Conservation (phyloP, 805 yeast species). For the Ogataea ganodermae region DNA sequence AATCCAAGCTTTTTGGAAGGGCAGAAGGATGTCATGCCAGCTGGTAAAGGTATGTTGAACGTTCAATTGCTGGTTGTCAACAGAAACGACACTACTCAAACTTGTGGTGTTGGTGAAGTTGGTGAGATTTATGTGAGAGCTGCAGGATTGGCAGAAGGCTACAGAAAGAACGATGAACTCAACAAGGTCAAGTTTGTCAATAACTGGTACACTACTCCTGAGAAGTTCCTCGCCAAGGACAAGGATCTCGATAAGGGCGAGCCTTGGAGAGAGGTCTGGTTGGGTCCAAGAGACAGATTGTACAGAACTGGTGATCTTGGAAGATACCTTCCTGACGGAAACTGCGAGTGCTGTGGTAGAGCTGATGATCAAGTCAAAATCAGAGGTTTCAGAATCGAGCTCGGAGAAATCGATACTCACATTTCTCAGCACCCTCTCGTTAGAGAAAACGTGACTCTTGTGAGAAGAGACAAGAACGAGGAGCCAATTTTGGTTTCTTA, state of each 20-base stretch:
- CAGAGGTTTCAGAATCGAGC: conserved; percentile 96
- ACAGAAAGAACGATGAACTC: conserved; percentile 86
- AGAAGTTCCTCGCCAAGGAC: conserved; percentile 63
- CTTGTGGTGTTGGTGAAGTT: conserved; percentile 98
- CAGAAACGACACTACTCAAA: conserved; percentile 80
- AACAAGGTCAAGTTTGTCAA: conserved; percentile 84
- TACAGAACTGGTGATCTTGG: conserved; percentile 98
- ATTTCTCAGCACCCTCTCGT: conserved; percentile 90
- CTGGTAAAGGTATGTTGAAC: conserved; percentile 96
- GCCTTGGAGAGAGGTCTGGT: conserved; percentile 79
- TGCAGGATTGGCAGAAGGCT: conserved; percentile 96
- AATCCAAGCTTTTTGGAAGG: conserved; percentile 76
- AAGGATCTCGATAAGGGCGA: conserved; percentile 45
- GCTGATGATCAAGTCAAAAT: conserved; percentile 99
- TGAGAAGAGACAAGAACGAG: conserved; percentile 86
- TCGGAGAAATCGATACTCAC: conserved; percentile 98
- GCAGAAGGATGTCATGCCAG: conserved; percentile 96
- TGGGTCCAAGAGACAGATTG: conserved; percentile 92
- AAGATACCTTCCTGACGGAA: conserved; percentile 94
- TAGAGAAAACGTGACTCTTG: conserved; percentile 90
- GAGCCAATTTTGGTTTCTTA: conserved; percentile 91
- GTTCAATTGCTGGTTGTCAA: conserved; percentile 94
- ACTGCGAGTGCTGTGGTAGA: conserved; percentile 97
- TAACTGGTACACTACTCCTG: conserved; percentile 83
- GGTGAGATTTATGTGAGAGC: conserved; percentile 99